Evolutionary conservation across 2,329 filamentous ascomycete species (phyloP).

Genomic region (Periconia sp.): DNA sequence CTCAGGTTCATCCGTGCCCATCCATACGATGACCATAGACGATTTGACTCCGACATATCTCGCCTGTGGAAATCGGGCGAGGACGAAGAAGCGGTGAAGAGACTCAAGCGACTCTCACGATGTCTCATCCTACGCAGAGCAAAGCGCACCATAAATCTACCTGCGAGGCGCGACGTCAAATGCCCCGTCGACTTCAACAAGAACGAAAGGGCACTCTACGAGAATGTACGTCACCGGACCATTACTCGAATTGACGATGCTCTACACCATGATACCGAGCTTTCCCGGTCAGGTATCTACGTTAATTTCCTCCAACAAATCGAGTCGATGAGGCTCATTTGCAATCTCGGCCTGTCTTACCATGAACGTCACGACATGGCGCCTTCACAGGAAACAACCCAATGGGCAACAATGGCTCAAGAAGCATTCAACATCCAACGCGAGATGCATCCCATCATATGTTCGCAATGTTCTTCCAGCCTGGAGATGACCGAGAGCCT

Average conservation of each 20-base stretch:
- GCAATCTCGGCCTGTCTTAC: slow-evolving; percentile 55
- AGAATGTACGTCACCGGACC: slow-evolving; percentile 23
- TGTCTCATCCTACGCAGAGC: slow-evolving; percentile 51
- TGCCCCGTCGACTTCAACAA: slow-evolving; percentile 45
- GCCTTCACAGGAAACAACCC: slow-evolving; percentile 1
- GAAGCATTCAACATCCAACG: slow-evolving; percentile 18
- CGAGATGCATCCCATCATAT: slow-evolving; percentile 17
- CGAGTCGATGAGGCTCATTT: slow-evolving; percentile 54
- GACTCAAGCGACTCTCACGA: slow-evolving; percentile 48
- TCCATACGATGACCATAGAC: slow-evolving; percentile 49
- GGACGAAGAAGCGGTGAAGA: slow-evolving; percentile 44
- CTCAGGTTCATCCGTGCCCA: slow-evolving; percentile 52
- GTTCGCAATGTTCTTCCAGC: slow-evolving; percentile 16
- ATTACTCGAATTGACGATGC: slow-evolving; percentile 36
- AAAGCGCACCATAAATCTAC: slow-evolving; percentile 49
- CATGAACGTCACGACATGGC: slow-evolving; percentile 14
- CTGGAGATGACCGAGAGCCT: slow-evolving; percentile 10
- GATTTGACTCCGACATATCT: slow-evolving; percentile 49
- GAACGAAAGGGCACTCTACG: slow-evolving; percentile 47
- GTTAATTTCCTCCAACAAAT: slow-evolving; percentile 55
- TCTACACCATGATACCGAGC: slow-evolving; percentile 20
- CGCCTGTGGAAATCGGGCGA: slow-evolving; percentile 49
- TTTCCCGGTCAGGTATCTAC: slow-evolving; percentile 28
- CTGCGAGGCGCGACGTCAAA: slow-evolving; percentile 40
- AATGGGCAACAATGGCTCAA: slow-evolving; percentile 15